Percentiles rank a stretch among this genome's conserved stretches.
Evolutionary conservation across 805 yeast species (phyloP).

Genomic region (Torulaspora indica): DNA sequence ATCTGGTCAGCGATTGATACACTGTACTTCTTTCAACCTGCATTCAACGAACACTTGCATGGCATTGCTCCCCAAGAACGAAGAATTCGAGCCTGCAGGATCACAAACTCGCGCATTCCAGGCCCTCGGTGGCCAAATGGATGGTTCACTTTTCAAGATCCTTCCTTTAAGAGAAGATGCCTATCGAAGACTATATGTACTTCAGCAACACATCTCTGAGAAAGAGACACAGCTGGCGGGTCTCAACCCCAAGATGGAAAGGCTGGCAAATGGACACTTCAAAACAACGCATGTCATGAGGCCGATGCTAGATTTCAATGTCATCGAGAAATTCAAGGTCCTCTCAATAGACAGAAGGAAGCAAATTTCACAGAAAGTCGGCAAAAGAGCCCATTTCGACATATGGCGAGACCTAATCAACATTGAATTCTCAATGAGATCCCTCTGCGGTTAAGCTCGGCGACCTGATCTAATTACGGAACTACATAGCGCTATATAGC

Average conservation of each 20-base stretch:
- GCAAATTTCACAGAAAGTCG: constrained; percentile 51
- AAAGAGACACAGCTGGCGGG: constrained; percentile 72
- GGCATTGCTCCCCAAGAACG: constrained; percentile 40
- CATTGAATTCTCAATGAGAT: constrained; percentile 43
- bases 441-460: constrained; percentile 13
- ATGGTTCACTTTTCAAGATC: constrained; percentile 74
- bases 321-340: constrained; percentile 49
- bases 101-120: constrained; percentile 43
- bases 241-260: constrained; percentile 69
- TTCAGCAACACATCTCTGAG: constrained; percentile 84
- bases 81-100: constrained; percentile 28
- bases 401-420: constrained; percentile 65
- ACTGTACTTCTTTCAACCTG: constrained; percentile 63
- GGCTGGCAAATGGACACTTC: constrained; percentile 40
- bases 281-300: constrained; percentile 43
- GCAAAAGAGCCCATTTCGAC: constrained; percentile 53
- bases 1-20: constrained; percentile 71
- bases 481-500: not conserved
- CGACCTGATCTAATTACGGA: not conserved
- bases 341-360: constrained; percentile 56
- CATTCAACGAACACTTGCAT: constrained; percentile 58
- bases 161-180: constrained; percentile 69
- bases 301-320: constrained; percentile 61
- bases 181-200: constrained; percentile 74
- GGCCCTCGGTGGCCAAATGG: constrained; percentile 65